Base-by-base conservation (phyloP, 768 basidiomycete genomes). In the Cyclocybe aegerita region DNA sequence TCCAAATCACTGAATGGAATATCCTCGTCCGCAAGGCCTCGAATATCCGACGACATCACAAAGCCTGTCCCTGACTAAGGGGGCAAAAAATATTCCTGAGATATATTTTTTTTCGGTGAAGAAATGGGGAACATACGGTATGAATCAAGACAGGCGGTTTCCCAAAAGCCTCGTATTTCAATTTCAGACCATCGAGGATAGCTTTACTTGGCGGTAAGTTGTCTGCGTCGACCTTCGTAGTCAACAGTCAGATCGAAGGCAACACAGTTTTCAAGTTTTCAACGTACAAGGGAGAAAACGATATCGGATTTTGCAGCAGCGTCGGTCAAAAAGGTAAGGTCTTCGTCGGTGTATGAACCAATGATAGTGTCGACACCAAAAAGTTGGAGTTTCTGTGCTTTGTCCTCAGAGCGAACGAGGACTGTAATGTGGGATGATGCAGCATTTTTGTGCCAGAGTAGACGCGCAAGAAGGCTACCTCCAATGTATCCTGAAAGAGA, bases 71-170 rank as follows among this genome's bases (percentile, higher is more conserved):
- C 64, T 10, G 64, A 65, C 61, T 61, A 42, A 46, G 31, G 11
- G 16, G 37, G 17, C 43, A 1, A 33, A 14, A 11, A 43, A 14
- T 23, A 33, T 31, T 7, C 36, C 12, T 29, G 7, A 10, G 1
- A 7, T n/a, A n/a, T n/a, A n/a, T n/a, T 12, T 16, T 23, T 15
- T 15, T 14, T 7, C 6, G 23, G n/a, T n/a, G 23, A 23, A 23
- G 23, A 23, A 39, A 39, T n/a, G 30, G 10, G 6, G 3, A 39
- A 63, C 77, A 60, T 44, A 79, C 79, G 0, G 79, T 80, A 50
- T 83, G 80, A 10, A 83, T 79, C 4, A 76, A 62, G 50, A 67
- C 64, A 2, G 80, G 70, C 0, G 57, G 53, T 30, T 58, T 68
- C 4, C 72, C 69, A 0, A 70, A 68, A 15, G 53, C 54, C n/a